These are phyloP conservation scores for Cytospora chrysosperma DNA, from an alignment of 2,329 filamentous ascomycete genomes.

Conservation along the genomic window DNA sequence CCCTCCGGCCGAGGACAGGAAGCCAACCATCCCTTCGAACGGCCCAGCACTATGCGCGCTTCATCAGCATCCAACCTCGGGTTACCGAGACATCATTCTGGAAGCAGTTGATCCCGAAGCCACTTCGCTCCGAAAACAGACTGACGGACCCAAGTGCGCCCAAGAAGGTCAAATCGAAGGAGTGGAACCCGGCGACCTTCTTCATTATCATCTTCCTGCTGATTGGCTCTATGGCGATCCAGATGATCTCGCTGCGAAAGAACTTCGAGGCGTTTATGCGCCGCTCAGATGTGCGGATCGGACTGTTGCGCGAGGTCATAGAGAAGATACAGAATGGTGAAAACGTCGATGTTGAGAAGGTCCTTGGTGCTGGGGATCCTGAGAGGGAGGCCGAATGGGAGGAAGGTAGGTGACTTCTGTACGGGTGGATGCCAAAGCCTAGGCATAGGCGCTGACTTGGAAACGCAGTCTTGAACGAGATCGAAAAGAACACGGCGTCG, in stretches of 20 bases:
- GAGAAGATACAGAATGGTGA: slow-evolving; percentile 69
- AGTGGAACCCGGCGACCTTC: slow-evolving; percentile 80
- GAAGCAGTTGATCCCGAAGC: slow-evolving; percentile 68
- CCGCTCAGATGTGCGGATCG: slow-evolving; percentile 76
- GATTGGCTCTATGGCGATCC: slow-evolving; percentile 93
- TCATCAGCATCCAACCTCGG: slow-evolving; percentile 29
- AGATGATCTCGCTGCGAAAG: slow-evolving; percentile 79
- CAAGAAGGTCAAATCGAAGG: slow-evolving; percentile 52
- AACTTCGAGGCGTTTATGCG: slow-evolving; percentile 71
- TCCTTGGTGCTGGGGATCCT: slow-evolving; percentile 75
- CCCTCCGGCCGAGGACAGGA: not conserved
- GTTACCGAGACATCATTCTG: slow-evolving; percentile 55
- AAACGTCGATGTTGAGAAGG: slow-evolving; percentile 79
- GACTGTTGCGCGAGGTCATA: slow-evolving; percentile 71
- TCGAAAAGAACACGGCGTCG: slow-evolving; percentile 61
- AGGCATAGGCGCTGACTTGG: slow-evolving; percentile 4
- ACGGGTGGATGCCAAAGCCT: not conserved
- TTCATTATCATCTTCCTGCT: slow-evolving; percentile 80
- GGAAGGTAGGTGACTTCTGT: slow-evolving; percentile 58
- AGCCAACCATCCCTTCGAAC: not conserved
- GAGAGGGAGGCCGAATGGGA: slow-evolving; percentile 84
- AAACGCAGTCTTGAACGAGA: slow-evolving; percentile 59
- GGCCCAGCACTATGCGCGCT: slow-evolving; percentile 4
- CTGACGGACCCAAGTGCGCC: slow-evolving; percentile 37
- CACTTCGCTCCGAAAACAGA: slow-evolving; percentile 47